These are phyloP conservation scores for Chiua virens DNA, from an alignment of 768 basidiomycete genomes.

Conservation along the genomic window DNA sequence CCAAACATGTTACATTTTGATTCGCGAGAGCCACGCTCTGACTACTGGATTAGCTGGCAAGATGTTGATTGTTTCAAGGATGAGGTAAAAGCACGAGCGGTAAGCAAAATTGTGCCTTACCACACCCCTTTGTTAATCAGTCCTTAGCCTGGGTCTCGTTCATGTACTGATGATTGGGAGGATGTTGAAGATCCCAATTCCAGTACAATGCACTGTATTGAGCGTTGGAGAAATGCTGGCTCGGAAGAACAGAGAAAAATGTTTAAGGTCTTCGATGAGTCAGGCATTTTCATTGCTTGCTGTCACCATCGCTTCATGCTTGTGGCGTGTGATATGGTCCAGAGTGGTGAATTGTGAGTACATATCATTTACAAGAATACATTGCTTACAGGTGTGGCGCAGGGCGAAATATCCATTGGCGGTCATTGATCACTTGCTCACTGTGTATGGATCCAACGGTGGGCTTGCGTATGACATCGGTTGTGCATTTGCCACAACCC, in stretches of 20 bases:
- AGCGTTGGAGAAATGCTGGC: conserved; percentile 6
- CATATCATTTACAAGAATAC: too few species aligned
- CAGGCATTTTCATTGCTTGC: conserved; percentile 1
- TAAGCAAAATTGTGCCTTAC: too few species aligned
- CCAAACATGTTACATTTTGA: background rate
- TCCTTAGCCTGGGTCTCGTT: too few species aligned
- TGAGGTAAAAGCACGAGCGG: too few species aligned
- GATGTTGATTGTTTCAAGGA: too few species aligned
- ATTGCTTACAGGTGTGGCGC: too few species aligned
- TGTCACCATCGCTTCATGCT: conserved; percentile 11
- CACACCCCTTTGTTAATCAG: too few species aligned
- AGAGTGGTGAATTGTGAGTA: conserved; percentile 15
- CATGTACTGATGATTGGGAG: too few species aligned
- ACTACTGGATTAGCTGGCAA: background rate
- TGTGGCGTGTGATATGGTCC: conserved; percentile 8
- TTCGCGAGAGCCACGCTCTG: background rate
- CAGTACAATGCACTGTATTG: background rate
- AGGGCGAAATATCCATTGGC: conserved; percentile 11
- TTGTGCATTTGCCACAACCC: background rate
- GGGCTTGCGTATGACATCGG: conserved; percentile 1
- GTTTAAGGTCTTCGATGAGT: conserved; percentile 2
- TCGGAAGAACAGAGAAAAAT: background rate
- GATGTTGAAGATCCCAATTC: too few species aligned
- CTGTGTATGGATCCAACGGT: background rate
- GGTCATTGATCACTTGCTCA: background rate